Percentiles rank a stretch among this genome's conserved stretches.
These are phyloP conservation scores for Anisodus tanguticus DNA, from an alignment of 257 asterid species.

Conservation along the genomic window DNA sequence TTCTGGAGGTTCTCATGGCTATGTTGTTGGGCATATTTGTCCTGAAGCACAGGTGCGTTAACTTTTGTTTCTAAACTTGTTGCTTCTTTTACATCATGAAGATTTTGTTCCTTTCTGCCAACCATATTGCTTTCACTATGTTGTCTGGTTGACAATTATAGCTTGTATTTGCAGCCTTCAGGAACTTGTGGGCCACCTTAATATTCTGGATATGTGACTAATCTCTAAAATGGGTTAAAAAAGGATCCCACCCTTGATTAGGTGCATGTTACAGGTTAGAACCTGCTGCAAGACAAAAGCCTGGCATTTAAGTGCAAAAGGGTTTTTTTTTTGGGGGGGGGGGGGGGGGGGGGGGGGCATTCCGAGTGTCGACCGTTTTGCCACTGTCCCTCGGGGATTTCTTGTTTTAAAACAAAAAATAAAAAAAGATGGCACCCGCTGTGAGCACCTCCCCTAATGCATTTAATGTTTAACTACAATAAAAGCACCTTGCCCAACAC, in stretches of 20 bases:
- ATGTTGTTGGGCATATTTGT: slow-evolving; percentile 93
- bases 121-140: not conserved
- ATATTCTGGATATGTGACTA: not conserved
- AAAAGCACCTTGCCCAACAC: not conserved
- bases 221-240: slow-evolving; percentile 6
- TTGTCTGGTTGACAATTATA: slow-evolving; percentile 13
- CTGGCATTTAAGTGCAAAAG: not conserved
- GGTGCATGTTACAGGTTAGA: not conserved
- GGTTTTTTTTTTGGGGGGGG: not conserved
- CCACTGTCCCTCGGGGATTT: not conserved
- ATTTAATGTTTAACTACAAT: not conserved
- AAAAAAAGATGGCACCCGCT: not conserved
- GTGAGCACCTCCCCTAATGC: not conserved
- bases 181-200: not conserved
- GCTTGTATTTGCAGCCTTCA: not conserved
- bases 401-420: not conserved
- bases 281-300: slow-evolving; percentile 11
- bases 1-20: slow-evolving; percentile 99
- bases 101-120: not conserved
- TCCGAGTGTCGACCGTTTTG: not conserved
- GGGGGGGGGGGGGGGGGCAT: not conserved
- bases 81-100: not conserved
- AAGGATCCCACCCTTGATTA: not conserved
- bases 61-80: not conserved
- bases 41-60: slow-evolving; percentile 93